Conservation (phyloP, 1,139 yeast species). For the Eremothecium coryli region DNA sequence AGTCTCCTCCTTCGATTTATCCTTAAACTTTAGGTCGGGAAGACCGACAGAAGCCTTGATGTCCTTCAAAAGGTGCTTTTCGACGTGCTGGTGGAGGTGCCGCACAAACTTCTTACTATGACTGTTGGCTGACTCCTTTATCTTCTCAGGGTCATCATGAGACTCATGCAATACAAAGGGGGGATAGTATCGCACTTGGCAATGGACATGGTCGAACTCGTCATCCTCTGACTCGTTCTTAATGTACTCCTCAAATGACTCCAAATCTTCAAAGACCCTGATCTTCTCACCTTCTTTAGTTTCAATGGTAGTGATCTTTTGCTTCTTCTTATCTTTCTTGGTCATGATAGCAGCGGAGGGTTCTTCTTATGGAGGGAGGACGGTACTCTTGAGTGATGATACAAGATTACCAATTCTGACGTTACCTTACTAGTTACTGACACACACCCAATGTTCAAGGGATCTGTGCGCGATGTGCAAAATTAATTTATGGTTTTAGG, state of each 20-base stretch:
- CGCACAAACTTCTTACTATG: conserved; percentile 64
- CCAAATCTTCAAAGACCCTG: conserved; percentile 50
- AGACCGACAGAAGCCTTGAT: conserved; percentile 54
- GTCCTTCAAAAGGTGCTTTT: conserved; percentile 60
- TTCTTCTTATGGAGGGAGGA: too few species aligned
- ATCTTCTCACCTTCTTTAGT: conserved; percentile 27
- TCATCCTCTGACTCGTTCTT: conserved; percentile 71
- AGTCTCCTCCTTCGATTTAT: conserved; percentile 43
- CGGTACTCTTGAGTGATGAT: too few species aligned
- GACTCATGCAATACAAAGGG: conserved; percentile 62
- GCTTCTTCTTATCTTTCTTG: conserved; percentile 26
- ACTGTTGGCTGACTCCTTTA: conserved; percentile 64
- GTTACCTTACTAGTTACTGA: too few species aligned
- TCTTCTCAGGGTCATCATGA: conserved; percentile 61
- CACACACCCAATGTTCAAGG: too few species aligned
- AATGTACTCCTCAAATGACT: conserved; percentile 52
- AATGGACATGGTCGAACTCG: conserved; percentile 60
- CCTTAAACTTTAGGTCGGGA: conserved; percentile 42
- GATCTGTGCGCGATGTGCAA: too few species aligned
- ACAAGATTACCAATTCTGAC: too few species aligned
- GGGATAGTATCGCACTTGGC: conserved; percentile 58
- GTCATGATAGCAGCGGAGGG: too few species aligned
- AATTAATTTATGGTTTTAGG: too few species aligned
- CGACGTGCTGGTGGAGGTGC: conserved; percentile 65
- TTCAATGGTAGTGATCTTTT: conserved; percentile 21